Base-by-base conservation (phyloP, 2,329 filamentous ascomycete genomes). In the Exophiala dermatitidis region DNA sequence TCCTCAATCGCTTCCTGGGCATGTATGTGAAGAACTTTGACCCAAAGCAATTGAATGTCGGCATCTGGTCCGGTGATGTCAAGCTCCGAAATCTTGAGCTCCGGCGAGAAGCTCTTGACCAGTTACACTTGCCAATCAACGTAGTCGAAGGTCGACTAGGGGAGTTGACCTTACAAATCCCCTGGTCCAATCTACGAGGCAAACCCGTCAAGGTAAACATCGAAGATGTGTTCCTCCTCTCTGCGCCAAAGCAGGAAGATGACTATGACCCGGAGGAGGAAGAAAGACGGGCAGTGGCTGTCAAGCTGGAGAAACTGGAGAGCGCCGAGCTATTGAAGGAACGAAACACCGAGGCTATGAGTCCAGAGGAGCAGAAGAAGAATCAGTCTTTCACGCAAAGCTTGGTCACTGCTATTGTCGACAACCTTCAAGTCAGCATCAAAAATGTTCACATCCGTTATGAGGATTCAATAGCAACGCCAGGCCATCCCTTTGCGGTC, bases 1-100 rank as follows among this genome's bases (percentile, higher is more conserved):
- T 99, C 77, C 85, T 99, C 65, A 98, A 98, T 77, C 87, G 94
- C 77, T 97, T 98, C 74, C 76, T 99, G 82, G 94, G 93, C 79
- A 95, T 97, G 86, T 98, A 98, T 72, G 91, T 99, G 72, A 90
- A 95, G 80, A 97, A 98, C 74, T 98, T 99, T 70, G 93, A 99
- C 72, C 89, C 93, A 50, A 86, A 89, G 66, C 93, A 98, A 76
- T 80, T 99, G 62, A 98, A 98, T 69, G 90, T 98, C 60, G 93
- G 94, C 60, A 98, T 98, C 66, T 98, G 91, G 93, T 95, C 88
- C 26, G 93, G 94, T 64, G 93, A 99, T 75, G 93, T 98, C 66
- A 95, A 95, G 74, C 79, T 99, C 43, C 84, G 85, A 56, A 85
- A 98, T 65, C 84, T 99, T 54, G 88, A 98, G 74, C 80, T 99